A percentile compares a stretch with the other conserved stretches of the same genome.
Conservation (phyloP, 2,329 filamentous ascomycete species). For the Botrytis fabae region DNA sequence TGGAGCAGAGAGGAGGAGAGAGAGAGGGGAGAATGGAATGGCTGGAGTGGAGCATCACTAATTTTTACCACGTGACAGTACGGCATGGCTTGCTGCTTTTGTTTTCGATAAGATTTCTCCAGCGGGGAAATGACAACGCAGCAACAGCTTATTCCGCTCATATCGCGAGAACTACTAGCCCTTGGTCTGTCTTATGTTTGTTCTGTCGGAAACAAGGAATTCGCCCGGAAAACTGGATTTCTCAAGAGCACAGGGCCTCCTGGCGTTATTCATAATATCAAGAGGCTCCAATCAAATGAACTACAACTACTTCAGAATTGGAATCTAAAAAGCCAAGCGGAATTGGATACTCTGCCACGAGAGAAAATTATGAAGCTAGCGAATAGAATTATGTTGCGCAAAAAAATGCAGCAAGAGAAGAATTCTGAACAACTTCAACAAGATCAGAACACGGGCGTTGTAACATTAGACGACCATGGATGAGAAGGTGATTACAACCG, state of each 20-base stretch:
- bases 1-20: background rate
- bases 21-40: background rate
- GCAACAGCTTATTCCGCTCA: background rate
- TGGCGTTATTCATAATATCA: background rate
- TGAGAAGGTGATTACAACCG: background rate
- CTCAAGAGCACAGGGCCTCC: background rate
- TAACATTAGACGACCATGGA: background rate
- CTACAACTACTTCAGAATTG: background rate
- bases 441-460: background rate
- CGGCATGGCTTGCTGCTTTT: background rate
- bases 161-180: background rate
- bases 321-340: background rate
- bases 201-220: background rate
- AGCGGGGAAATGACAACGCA: background rate
- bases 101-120: background rate
- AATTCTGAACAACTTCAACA: background rate
- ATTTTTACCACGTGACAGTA: background rate
- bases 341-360: background rate
- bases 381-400: background rate
- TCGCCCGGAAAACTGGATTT: background rate
- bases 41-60: background rate
- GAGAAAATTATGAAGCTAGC: background rate
- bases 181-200: background rate
- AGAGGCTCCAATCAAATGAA: background rate
- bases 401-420: background rate